phyloP scores from a whole-genome alignment of 106 monocot species.

The Allium fistulosum region DNA sequence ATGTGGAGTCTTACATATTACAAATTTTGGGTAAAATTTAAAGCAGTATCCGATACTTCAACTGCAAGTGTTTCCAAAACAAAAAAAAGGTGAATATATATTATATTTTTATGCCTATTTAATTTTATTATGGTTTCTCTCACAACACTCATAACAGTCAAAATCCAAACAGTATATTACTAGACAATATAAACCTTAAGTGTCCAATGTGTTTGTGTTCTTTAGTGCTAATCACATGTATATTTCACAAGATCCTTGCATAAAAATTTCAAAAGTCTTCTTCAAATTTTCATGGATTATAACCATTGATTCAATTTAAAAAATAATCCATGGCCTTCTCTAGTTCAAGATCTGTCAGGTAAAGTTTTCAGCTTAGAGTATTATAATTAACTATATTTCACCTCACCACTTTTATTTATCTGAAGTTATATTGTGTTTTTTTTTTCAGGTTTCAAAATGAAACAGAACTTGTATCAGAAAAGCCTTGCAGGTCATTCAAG shows the following conservation, averaged over 20 bases:
- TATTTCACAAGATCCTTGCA: conserved; percentile 32
- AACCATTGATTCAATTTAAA: background rate
- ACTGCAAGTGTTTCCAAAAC: background rate
- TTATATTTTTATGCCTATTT: background rate
- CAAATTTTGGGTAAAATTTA: background rate
- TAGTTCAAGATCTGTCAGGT: conserved; percentile 32
- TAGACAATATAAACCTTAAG: background rate
- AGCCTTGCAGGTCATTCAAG: conserved; percentile 20
- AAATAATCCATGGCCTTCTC: conserved; percentile 16
- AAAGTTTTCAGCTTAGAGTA: background rate
- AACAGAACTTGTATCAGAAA: conserved; percentile 5
- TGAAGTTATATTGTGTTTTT: background rate
- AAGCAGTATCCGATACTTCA: background rate
- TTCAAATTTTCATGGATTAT: background rate
- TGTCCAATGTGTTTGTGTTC: background rate
- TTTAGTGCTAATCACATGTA: conserved; percentile 10
- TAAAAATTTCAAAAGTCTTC: conserved; percentile 7
- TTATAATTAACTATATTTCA: background rate
- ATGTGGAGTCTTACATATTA: background rate
- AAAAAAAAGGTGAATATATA: background rate
- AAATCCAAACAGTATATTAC: background rate
- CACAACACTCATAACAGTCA: background rate
- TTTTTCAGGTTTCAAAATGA: conserved; percentile 34
- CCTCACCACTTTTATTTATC: background rate
- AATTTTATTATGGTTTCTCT: background rate